Conservation (phyloP, 73 alveolate species). For the Symbiodinium pilosum region DNA sequence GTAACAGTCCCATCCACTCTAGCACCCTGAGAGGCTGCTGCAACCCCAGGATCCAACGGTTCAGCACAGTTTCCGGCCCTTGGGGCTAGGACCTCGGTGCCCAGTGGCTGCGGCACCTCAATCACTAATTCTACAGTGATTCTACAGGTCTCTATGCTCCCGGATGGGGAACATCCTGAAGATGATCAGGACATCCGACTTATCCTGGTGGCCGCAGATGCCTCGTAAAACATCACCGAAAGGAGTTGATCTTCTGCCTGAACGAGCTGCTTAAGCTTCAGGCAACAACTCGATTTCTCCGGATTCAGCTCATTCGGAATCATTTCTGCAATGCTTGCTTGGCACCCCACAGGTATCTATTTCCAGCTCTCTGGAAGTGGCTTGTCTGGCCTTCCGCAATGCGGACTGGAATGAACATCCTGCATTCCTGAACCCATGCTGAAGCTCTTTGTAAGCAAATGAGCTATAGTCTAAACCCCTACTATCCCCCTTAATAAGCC, state of each 20-base stretch:
- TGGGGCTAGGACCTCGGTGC: not conserved
- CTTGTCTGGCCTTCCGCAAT: conserved; percentile 88
- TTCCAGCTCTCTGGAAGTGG: conserved; percentile 81
- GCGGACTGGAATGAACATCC: too few relatives aligned
- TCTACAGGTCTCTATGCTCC: not conserved
- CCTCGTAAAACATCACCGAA: not conserved
- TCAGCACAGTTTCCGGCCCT: not conserved
- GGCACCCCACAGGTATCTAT: conserved; percentile 50
- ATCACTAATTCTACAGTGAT: not conserved
- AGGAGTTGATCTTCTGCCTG: conserved; percentile 87
- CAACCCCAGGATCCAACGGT: not conserved
- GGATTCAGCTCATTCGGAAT: not conserved
- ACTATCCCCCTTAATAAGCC: too few relatives aligned
- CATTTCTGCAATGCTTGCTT: not conserved
- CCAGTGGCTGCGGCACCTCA: not conserved
- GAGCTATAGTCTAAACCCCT: too few relatives aligned
- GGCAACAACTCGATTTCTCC: not conserved
- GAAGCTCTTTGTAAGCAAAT: too few relatives aligned
- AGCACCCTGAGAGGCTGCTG: not conserved
- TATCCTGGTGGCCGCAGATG: not conserved
- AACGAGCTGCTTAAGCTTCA: conserved; percentile 92
- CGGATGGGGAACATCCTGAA: not conserved
- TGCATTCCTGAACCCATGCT: too few relatives aligned
- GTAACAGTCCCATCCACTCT: too few relatives aligned
- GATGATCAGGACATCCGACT: not conserved